Conservation (phyloP, 306 rosid genomes). For the Carpinus fangiana region DNA sequence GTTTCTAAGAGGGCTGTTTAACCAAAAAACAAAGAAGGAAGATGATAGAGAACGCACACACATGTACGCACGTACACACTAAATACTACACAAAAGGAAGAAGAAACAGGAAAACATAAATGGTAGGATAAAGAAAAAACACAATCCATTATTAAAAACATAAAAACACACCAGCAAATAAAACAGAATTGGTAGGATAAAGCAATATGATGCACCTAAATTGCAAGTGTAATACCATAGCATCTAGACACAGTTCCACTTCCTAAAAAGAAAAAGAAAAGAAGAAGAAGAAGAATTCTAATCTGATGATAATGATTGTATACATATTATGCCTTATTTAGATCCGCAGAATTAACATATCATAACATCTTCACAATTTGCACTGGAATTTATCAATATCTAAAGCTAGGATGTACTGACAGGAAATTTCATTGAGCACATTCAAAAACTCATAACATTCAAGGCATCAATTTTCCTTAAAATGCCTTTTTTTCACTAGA, state of each 20-base stretch:
- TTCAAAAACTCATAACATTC: neutral
- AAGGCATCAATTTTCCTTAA: neutral
- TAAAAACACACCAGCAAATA: neutral
- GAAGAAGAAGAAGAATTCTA: neutral
- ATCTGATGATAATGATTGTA: neutral
- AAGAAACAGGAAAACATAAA: neutral
- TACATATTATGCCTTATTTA: neutral
- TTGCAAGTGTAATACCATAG: neutral
- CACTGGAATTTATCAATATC: neutral
- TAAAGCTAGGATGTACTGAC: neutral
- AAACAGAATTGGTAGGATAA: neutral
- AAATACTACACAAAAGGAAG: neutral
- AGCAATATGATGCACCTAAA: neutral
- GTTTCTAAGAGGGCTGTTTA: conserved; percentile 3
- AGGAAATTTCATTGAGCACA: neutral
- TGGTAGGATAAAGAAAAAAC: neutral
- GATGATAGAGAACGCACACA: neutral
- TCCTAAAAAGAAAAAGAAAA: neutral
- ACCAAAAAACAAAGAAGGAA: neutral
- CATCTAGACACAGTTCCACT: neutral
- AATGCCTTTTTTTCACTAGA: neutral
- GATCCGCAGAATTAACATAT: neutral
- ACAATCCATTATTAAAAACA: neutral
- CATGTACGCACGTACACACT: neutral
- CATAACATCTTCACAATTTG: neutral